These are phyloP conservation scores for Neurospora sp. DNA, from an alignment of 495 filamentous ascomycete species.

Conservation along the genomic window DNA sequence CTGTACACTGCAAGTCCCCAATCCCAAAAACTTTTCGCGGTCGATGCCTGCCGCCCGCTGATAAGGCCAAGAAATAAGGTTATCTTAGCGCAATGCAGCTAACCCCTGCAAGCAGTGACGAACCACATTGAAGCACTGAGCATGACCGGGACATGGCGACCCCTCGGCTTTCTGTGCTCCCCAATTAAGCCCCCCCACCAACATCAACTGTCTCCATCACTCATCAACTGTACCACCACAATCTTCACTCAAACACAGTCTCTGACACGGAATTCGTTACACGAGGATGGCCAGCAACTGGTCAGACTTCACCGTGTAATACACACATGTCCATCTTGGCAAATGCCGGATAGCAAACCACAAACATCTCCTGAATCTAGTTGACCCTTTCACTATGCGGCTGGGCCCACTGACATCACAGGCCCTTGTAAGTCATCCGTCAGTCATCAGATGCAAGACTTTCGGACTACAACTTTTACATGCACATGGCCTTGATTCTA, in stretches of 20 bases:
- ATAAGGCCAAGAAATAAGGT: slow-evolving; percentile 27
- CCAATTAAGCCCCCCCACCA: not conserved
- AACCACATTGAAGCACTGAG: not conserved
- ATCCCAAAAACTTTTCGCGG: slow-evolving; percentile 11
- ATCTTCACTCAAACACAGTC: not conserved
- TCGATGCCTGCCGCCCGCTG: not conserved
- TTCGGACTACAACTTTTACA: not conserved
- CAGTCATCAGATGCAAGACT: not conserved
- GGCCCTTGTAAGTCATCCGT: slow-evolving; percentile 34
- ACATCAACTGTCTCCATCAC: not conserved
- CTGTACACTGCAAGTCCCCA: not conserved
- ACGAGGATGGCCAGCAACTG: not conserved
- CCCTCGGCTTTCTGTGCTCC: not conserved
- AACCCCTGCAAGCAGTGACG: slow-evolving; percentile 1
- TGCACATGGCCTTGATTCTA: not conserved
- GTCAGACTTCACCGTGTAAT: not conserved
- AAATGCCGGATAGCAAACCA: not conserved
- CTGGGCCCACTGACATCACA: slow-evolving; percentile 40
- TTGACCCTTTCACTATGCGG: slow-evolving; percentile 2
- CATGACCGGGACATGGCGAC: not conserved
- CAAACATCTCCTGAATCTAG: not conserved
- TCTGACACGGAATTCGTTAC: not conserved
- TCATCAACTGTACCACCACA: not conserved
- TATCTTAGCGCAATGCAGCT: slow-evolving; percentile 26
- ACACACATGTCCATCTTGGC: not conserved